Base-by-base conservation (phyloP, 768 basidiomycete species). In the Amanita muscaria region DNA sequence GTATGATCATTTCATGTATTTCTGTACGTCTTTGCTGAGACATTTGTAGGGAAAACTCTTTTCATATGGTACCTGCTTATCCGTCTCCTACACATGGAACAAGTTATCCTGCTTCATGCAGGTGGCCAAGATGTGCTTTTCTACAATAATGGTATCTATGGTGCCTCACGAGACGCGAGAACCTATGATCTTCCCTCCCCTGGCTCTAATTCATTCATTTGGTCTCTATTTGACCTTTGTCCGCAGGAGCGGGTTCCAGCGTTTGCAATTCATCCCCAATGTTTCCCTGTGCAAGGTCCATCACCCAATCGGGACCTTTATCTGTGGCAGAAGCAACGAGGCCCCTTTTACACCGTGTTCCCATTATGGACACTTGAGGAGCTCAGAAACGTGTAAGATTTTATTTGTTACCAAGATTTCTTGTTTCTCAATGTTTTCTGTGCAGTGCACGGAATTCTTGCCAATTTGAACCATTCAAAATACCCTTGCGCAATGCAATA, bases 81-180 rank as follows among this genome's bases (percentile, higher is more conserved):
- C 34, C 16, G 34, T 11, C 34, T 36, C 34, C 34, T 36, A 36
- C 16, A 11, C 7, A 36, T 36, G 34, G 11, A 11, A 39, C 38
- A 39, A 39, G 38, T 39, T n/a, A 9, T 39, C 38, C 38, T 39
- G 27, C 38, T 39, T 39, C 38, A 39, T n/a, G 22, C 16, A 25
- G 5, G 23, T 39, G 23, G 23, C 27, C 4, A 12, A 12, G 38
- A 39, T 25, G 23, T 25, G 11, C 38, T 39, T 39, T 39, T 39
- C 38, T 39, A 39, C 38, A 39, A 3, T 25, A 25, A 39, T 15
- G 23, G 38, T 23, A 25, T 39, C 27, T 39, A 39, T 25, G n/a
- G 22, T 39, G 12, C 38, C 2, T 39, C 22, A 39, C 14, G 11
- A 39, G 22, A 39, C 27, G 22, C 11, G 27, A n/a, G 5, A 1